A percentile compares a stretch with the other conserved stretches of the same genome.
Evolutionary conservation across 371 early-diverging fungal species (phyloP).

Genomic region (Conidiobolus incongruus): DNA sequence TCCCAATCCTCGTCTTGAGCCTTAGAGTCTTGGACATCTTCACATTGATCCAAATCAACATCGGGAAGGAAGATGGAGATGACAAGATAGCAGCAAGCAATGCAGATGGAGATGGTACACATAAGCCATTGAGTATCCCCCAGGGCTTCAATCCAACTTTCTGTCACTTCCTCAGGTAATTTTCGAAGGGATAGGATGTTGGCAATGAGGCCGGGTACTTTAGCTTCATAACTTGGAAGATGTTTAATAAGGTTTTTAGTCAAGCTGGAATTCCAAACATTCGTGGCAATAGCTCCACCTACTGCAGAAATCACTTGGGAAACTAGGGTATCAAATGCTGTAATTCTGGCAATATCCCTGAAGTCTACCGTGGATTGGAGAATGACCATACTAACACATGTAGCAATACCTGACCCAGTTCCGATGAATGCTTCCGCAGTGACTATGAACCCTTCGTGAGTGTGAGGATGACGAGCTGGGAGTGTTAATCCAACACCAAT

Average conservation of each 20-base stretch:
- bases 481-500: conserved; percentile 17
- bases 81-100: neutral
- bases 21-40: too few relatives aligned
- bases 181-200: too few relatives aligned
- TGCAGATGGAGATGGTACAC: neutral
- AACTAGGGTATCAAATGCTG: neutral
- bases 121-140: neutral
- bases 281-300: neutral
- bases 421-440: neutral
- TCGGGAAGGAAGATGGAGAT: neutral
- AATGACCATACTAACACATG: neutral
- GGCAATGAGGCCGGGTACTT: too few relatives aligned
- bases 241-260: neutral
- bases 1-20: too few relatives aligned
- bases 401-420: neutral
- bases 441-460: neutral
- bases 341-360: neutral
- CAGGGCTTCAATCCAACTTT: neutral
- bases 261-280: neutral
- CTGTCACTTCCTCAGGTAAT: neutral
- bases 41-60: too few relatives aligned
- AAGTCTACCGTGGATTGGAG: neutral
- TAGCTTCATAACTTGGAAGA: too few relatives aligned
- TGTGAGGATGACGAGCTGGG: conserved; percentile 12
- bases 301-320: neutral